A percentile compares a stretch with the other conserved stretches of the same genome.
These are phyloP conservation scores for Globisporangium iwayamae DNA, from an alignment of 352 stramenopile species.

Conservation along the genomic window DNA sequence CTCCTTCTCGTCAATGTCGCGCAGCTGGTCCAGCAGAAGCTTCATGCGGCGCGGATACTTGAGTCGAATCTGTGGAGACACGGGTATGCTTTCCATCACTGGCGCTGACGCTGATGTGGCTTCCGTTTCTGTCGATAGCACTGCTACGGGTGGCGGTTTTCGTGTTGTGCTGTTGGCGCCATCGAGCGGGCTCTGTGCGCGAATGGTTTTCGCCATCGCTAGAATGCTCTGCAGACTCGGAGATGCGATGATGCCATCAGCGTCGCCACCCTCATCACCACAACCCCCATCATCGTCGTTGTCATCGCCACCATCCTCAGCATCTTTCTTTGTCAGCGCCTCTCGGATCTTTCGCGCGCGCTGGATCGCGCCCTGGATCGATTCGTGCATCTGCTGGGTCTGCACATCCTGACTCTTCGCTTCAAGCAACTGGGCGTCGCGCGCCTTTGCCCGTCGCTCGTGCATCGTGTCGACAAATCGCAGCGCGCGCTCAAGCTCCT, in stretches of 20 bases:
- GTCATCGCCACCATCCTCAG: not conserved
- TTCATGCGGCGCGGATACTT: slow-evolving; percentile 53
- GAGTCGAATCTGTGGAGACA: slow-evolving; percentile 18
- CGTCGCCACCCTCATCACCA: slow-evolving; percentile 6
- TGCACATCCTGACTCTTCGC: slow-evolving; percentile 17
- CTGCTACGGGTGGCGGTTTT: slow-evolving; percentile 4
- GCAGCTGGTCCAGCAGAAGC: slow-evolving; percentile 33
- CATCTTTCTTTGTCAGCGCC: slow-evolving; percentile 19
- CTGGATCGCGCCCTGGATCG: slow-evolving; percentile 44
- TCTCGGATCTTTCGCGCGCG: slow-evolving; percentile 40
- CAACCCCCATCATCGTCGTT: slow-evolving; percentile 1
- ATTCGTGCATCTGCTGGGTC: slow-evolving; percentile 30
- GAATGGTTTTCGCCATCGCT: slow-evolving; percentile 27
- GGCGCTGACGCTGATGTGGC: slow-evolving; percentile 1
- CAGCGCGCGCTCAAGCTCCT: slow-evolving; percentile 31
- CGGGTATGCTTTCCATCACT: not conserved
- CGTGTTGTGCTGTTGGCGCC: not conserved
- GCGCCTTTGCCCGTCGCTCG: not conserved
- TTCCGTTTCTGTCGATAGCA: not conserved
- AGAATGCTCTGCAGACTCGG: slow-evolving; percentile 28
- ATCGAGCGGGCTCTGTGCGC: slow-evolving; percentile 3
- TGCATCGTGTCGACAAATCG: slow-evolving; percentile 14
- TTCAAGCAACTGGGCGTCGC: slow-evolving; percentile 5
- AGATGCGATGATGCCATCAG: not conserved
- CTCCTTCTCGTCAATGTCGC: slow-evolving; percentile 29